phyloP scores from a whole-genome alignment of 148 eudicot species.

The Salicornia ramosissima region DNA sequence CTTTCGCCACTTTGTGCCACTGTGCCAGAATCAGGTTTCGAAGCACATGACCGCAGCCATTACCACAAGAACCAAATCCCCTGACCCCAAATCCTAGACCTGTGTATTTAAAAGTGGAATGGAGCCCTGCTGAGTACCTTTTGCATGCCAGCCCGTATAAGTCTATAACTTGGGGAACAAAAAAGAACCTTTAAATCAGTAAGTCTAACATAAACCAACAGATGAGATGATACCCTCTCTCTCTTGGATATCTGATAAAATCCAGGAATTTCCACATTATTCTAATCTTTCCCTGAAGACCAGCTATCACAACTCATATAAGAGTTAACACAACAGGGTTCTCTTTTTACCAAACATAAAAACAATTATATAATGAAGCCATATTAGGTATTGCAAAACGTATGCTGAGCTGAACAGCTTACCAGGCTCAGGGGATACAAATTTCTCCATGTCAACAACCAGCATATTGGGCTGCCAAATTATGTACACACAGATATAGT shows the following conservation, averaged over 20 bases:
- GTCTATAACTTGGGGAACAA: neutral
- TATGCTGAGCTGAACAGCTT: conserved; percentile 13
- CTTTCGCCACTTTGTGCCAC: no score
- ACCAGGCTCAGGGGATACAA: conserved; percentile 80
- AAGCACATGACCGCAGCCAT: no score
- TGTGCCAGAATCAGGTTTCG: no score
- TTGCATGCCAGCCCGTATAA: neutral
- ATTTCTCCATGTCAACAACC: conserved; percentile 85
- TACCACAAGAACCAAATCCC: no score
- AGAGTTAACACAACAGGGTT: neutral
- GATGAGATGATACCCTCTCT: neutral
- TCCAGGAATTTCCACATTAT: neutral
- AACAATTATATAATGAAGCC: neutral
- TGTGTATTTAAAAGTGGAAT: neutral
- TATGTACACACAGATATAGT: conserved; percentile 3
- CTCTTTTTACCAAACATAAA: neutral
- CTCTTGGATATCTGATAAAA: neutral
- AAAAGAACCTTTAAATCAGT: neutral
- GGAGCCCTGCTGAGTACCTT: neutral
- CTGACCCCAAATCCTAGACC: neutral
- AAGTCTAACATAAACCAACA: neutral
- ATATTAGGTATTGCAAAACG: neutral
- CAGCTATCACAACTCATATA: neutral
- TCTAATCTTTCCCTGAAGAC: neutral
- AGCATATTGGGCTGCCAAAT: conserved; percentile 93